Evolutionary conservation across 2,329 filamentous ascomycete species (phyloP), one percentile per base, ranked within the genome.

Genomic region (Ambrosiella beaveri): DNA sequence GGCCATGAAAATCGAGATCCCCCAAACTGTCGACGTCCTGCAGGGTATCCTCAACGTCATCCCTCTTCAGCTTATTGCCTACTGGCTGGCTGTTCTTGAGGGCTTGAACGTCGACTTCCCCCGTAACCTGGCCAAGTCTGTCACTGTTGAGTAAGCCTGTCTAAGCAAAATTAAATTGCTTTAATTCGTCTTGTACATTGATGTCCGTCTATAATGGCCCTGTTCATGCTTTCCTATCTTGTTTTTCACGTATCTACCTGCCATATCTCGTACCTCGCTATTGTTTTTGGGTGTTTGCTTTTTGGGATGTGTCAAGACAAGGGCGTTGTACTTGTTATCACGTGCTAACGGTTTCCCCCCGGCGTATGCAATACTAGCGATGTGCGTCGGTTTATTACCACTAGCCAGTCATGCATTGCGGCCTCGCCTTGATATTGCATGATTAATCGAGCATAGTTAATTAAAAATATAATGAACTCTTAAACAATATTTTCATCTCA

Each of bases 41-140:
- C 93, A 98, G 77, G 93, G 93, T 71, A 84, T 98, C 65, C 81
- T 98, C 68, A 98, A 98, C 73, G 93, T 98, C 67, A 88, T 98
- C 65, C 93, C 93, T 56, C 80, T 98, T 67, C 93, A 98, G 77
- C 79, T 98, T 66, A 96, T 98, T 75, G 88, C 93, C 61, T 98
- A 98, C 80, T 97, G 93, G 91, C 82, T 98, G 63, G 93, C 93
- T 57, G 91, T 98, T 66, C 85, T 86, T 64, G 93, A 95, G 76
- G 91, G 90, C 56, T 77, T 96, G 64, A 97, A 98, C 70, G 93
- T 98, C 61, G 93, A 98, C 71, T 97, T 97, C 82, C 93, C 93
- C 60, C 86, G 93, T 68, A 98, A 98, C 77, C 75, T 98, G 74
- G 93, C 93, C 71, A 98, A 98, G 82, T 95, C 89, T 63, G 93